Base-by-base conservation (phyloP, 352 stramenopile species). In the Phytopythium ostracodes region DNA sequence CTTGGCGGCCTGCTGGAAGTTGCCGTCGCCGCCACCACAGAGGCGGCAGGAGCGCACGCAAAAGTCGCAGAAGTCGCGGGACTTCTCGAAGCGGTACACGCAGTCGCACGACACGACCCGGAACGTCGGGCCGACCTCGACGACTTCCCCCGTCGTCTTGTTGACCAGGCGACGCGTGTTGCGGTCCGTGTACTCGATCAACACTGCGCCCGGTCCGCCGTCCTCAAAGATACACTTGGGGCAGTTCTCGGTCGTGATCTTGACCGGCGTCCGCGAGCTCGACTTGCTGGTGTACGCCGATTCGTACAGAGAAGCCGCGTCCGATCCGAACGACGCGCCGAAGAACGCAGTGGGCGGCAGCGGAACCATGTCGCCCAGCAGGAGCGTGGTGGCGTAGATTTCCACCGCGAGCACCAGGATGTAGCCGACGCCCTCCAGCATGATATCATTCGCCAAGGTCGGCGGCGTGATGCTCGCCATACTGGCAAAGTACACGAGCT, bases 61-160 rank as follows among this genome's bases (percentile, higher is more conserved):
- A 52, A 96, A 96, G 12, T 58, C 70, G 53, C 87, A 96, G 57
- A 88, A 92, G 15, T 87, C 78, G 5, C 76, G 75, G 9, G 72
- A 76, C 25, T 67, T 76, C 29, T 81, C 66, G 44, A 88, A 88
- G 20, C 87, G 83, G 53, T 88, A 75, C n/a, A 93, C 84, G 43
- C 87, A 96, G 63, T 96, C 84, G 55, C 87, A 96, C 27, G 79
- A 75, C 4, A 94, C 80, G 55, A 94, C 87, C n/a, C 84, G 81
- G 66, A 93, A 96, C 11, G 73, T 93, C 33, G 83, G 78, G 0
- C 87, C 87, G 14, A 93, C 65, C 33, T 83, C 65, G 42, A 94
- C 81, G 17, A 87, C 58, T 24, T 88, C 84, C 4, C 71, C 66
- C 61, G 67, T 67, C 58, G 72, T 77, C 17, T 65, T 75, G 9